These are phyloP conservation scores for Limonium bicolor DNA, from an alignment of 148 eudicot genomes.

Conservation along the genomic window DNA sequence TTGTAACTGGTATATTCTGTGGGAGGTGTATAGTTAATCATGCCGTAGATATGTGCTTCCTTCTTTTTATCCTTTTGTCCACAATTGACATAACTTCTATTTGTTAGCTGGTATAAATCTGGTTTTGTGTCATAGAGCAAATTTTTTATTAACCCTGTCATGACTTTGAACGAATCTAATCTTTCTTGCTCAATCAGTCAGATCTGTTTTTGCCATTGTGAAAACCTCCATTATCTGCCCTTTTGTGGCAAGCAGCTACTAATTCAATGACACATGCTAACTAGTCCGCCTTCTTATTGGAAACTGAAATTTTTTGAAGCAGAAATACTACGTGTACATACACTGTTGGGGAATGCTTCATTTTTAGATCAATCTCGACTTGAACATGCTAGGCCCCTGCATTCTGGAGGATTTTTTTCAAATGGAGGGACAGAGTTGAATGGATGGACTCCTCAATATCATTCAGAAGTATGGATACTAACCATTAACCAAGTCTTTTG, in stretches of 20 bases:
- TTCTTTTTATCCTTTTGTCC: too few relatives aligned
- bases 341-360: constrained; percentile 98
- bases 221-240: too few relatives aligned
- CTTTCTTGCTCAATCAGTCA: too few relatives aligned
- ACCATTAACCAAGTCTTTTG: constrained; percentile 86
- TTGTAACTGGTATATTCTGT: too few relatives aligned
- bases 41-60: too few relatives aligned
- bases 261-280: constrained; percentile 65
- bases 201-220: too few relatives aligned
- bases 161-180: too few relatives aligned
- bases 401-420: constrained; percentile 89
- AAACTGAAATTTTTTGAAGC: constrained; percentile 95
- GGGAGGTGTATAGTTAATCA: too few relatives aligned
- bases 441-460: constrained; percentile 94
- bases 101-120: too few relatives aligned
- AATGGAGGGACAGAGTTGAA: constrained; percentile 89
- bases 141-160: too few relatives aligned
- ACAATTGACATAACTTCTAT: too few relatives aligned
- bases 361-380: constrained; percentile 96
- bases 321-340: constrained; percentile 98
- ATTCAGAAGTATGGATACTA: constrained; percentile 99
- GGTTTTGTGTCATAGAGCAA: too few relatives aligned
- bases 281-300: constrained; percentile 94
- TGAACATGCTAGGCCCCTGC: constrained; percentile 96
- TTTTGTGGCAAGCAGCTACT: constrained; percentile 62